Evolutionary conservation across 1,284 basidiomycete genomes (phyloP), one percentile per base, ranked within the genome.

Genomic region (Puccinia novopanici): DNA sequence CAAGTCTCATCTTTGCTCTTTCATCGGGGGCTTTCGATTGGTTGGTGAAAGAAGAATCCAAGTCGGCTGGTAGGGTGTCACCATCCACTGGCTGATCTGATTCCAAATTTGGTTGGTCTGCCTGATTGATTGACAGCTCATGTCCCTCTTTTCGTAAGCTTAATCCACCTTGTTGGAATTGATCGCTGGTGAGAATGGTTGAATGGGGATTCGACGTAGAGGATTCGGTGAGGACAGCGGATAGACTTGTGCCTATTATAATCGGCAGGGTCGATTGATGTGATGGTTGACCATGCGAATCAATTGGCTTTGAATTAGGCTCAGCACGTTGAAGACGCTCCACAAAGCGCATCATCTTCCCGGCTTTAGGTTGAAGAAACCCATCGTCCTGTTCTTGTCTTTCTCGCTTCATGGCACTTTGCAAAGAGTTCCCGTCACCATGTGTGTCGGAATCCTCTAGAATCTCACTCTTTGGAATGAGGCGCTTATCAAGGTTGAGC

Each of bases 311-410:
- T 13, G 54, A n/a, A 57, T 37, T 42, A 24, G 19, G n/a, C 40
- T 57, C 54, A 24, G 0, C 34, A n/a, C 24, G 54, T 22, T 73
- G 54, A 45, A 73, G 65, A 70, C 78, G 78, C 55, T 72, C 70
- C 27, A 80, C 70, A 27, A 80, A 80, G 27, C 57, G 67, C 78
- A 80, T 80, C 59, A 80, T 73, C 42, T 80, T 80, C 2, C 78
- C 70, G 30, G 54, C 68, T 52, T 80, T 80, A 17, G 78, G 70
- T 40, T 80, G 70, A 19, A 42, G 50, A 55, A 80, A 80, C 3
- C 78, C 78, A 40, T 80, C 78, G 24, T 80, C 78, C 48, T 80
- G 70, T 59, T 63, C 70, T 24, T 61, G 40, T 22, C 59, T 3
- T 54, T 71, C 70, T 34, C 78, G 78, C 48, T 61, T 80, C 42